Evolutionary conservation across 176 grass and related monocot genomes (phyloP).

Genomic region (Thalia dealbata): DNA sequence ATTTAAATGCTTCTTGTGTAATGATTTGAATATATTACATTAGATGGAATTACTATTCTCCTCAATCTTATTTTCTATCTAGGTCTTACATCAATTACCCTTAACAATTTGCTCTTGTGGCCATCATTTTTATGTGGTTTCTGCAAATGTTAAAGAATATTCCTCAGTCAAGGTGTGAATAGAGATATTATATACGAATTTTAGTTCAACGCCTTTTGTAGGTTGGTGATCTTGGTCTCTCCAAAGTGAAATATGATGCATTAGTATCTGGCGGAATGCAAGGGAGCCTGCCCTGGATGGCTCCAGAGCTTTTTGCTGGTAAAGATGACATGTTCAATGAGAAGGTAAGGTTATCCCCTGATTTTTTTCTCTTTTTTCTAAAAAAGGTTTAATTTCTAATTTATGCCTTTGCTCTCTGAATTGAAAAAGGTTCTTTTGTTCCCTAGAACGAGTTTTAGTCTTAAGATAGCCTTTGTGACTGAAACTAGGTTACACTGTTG

Average conservation of each 20-base stretch:
- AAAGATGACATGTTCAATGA: slow-evolving; percentile 79
- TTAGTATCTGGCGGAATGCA: slow-evolving; percentile 86
- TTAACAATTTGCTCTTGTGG: neutral
- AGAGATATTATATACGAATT: neutral
- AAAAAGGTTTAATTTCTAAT: neutral
- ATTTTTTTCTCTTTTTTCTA: neutral
- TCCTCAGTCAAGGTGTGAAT: neutral
- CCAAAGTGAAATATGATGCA: slow-evolving; percentile 90
- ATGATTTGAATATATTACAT: no score
- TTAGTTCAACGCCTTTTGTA: slow-evolving; percentile 19
- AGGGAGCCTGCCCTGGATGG: slow-evolving; percentile 93
- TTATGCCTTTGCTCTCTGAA: no score
- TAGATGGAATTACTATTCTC: no score
- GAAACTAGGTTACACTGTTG: no score
- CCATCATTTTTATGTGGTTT: neutral
- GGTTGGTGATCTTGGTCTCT: slow-evolving; percentile 96
- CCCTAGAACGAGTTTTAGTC: neutral
- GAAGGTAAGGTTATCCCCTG: slow-evolving; percentile 41
- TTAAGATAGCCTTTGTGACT: no score
- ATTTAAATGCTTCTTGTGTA: no score
- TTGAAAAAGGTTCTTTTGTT: neutral
- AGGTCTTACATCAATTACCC: neutral
- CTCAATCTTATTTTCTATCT: no score
- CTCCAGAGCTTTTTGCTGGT: slow-evolving; percentile 86
- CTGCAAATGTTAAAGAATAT: neutral